Base-by-base conservation (phyloP, 768 basidiomycete species). In the Pulveroboletus sp. region DNA sequence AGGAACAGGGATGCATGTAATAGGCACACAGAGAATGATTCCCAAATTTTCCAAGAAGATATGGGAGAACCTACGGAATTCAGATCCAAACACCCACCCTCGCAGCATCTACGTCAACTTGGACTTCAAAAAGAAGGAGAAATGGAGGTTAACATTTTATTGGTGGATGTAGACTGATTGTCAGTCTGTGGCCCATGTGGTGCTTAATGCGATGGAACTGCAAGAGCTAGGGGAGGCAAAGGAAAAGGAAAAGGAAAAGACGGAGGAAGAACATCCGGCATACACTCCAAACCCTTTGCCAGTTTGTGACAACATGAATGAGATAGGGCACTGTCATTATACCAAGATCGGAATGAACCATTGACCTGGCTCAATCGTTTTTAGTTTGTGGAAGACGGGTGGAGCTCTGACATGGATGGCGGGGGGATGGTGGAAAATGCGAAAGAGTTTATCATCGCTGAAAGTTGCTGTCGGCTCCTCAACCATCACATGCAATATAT, bases 1-100 rank as follows among this genome's bases (percentile, higher is more conserved):
- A 0, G 47, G 54, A 41, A 55, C 44, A 2, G 51, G 54, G 1
- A 55, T 55, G 44, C 43, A 52, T 19, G 40, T 52, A 5, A 24
- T 43, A 19, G 54, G 44, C 36, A 55, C 51, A 31, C 51, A 46
- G 17, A 45, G 35, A 45, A 43, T 55, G 6, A 24, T 51, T 13
- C 21, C 19, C 5, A 17, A 24, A 0, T 51, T 51, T 10, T 9
- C 24, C 4, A 3, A 42, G 37, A 3, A 13, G 19, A 10, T 49
- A 11, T 40, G 25, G 9, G 5, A 20, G 17, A 29, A 39, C 11
- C 38, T 19, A 36, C 4, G 6, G 23, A 25, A 24, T 9, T 8
- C 12, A 12, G 43, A 32, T 27, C 20, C 16, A 6, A n/a, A n/a
- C n/a, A n/a, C n/a, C n/a, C n/a, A n/a, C n/a, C n/a, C n/a, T n/a